A percentile compares a stretch with the other conserved stretches of the same genome.
phyloP scores from a whole-genome alignment of 352 stramenopile species.

The Phytophthora sansomeana region DNA sequence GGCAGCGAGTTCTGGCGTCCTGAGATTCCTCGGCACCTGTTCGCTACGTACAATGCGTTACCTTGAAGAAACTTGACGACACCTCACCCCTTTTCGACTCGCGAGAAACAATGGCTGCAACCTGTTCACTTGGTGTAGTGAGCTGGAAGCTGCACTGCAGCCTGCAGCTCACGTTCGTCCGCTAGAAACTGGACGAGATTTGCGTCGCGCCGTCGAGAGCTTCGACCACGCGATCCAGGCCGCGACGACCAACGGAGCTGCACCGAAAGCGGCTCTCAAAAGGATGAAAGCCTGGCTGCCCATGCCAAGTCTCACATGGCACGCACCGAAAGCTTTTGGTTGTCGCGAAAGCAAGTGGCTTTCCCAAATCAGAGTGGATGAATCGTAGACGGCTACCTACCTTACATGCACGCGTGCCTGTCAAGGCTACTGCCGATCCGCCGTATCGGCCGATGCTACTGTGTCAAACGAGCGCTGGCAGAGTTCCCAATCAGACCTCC shows the following conservation, averaged over 20 bases:
- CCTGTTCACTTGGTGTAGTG: too few species aligned
- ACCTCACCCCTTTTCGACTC: background rate
- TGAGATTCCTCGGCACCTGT: slow-evolving; percentile 9
- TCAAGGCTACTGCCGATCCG: too few species aligned
- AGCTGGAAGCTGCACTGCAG: too few species aligned
- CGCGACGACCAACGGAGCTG: slow-evolving; percentile 27
- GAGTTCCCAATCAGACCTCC: too few species aligned
- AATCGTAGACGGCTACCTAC: slow-evolving; percentile 16
- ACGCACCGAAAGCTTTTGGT: slow-evolving; percentile 22
- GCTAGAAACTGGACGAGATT: slow-evolving; percentile 31
- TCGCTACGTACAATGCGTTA: slow-evolving; percentile 2
- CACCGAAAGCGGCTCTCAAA: slow-evolving; percentile 19
- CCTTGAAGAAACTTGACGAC: slow-evolving; percentile 7
- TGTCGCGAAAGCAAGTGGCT: slow-evolving; percentile 24
- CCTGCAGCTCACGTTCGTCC: slow-evolving; percentile 6
- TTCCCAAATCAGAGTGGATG: slow-evolving; percentile 17
- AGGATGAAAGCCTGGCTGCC: too few species aligned
- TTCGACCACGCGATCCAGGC: slow-evolving; percentile 21
- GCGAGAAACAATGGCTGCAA: too few species aligned
- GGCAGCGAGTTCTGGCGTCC: background rate
- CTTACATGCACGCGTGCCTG: slow-evolving; percentile 1
- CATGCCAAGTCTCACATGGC: too few species aligned
- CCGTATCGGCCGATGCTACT: background rate
- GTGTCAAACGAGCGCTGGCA: slow-evolving; percentile 24
- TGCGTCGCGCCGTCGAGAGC: slow-evolving; percentile 25